Base-by-base conservation (phyloP, 352 stramenopile species). In the Detonula confervacea region DNA sequence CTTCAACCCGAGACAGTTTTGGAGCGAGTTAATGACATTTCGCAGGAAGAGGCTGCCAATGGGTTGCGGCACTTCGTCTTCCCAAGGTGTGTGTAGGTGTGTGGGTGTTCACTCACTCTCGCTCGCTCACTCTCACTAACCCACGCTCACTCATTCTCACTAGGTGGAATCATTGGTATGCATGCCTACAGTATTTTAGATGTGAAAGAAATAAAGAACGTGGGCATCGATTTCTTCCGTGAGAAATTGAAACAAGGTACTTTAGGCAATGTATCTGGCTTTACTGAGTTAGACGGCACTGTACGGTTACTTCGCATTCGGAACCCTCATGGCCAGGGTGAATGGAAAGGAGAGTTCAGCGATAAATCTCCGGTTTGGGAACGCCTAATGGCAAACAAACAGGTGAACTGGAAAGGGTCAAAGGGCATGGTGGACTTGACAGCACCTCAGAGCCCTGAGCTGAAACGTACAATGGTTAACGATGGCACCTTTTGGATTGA, bases 111-210 rank as follows among this genome's bases (percentile, higher is more conserved):
- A n/a, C n/a, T n/a, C n/a, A n/a, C n/a, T n/a, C n/a, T n/a, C n/a
- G n/a, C n/a, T n/a, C n/a, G n/a, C n/a, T n/a, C n/a, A n/a, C n/a
- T n/a, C n/a, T n/a, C n/a, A n/a, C n/a, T n/a, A n/a, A n/a, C n/a
- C n/a, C n/a, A n/a, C n/a, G n/a, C n/a, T n/a, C n/a, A n/a, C n/a
- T n/a, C n/a, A n/a, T n/a, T n/a, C 52, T 81, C 72, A 9, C 81
- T 75, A 57, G 81, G 71, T 42, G 88, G 88, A 12, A 77, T 94
- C 8, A 71, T 92, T 49, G 86, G 84, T 8, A 87, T 87, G 63
- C 90, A 94, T 81, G 90, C 90, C 6, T 94, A 94, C 64, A 85
- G 62, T 49, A 87, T 94, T 71, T 61, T 93, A 30, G 86, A 94
- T 74, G 84, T 93, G 9, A 30, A 66, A 22, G 86, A 92, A 66